Evolutionary conservation across 179 eudicot genomes (phyloP), one percentile per base, ranked within the genome.

Genomic region (Actinidia polygama): DNA sequence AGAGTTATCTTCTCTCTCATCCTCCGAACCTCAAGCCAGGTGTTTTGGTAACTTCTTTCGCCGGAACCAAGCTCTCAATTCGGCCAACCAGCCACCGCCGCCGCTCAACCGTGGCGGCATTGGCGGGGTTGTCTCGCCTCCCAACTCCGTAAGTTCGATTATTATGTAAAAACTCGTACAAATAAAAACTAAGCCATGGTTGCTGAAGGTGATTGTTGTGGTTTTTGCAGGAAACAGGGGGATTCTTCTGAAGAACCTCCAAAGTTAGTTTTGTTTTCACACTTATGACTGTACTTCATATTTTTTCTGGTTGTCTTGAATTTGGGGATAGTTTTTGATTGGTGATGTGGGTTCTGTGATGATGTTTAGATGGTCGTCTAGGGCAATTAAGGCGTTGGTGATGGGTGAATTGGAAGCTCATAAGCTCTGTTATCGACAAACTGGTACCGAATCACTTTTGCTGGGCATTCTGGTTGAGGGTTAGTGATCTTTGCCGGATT

Each of bases 401-500:
- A 87, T 95, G 98, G 94, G 84, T 6, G 93, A 92, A 79, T 81
- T 95, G 87, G 98, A 96, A 86, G 97, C 99, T 24, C 87, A 95
- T 90, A 96, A 96, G 93, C 91, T 96, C 73, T 92, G 89, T 82
- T 91, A 90, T 82, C 87, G 91, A 14, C 84, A 86, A 40, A 92
- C 94, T 40, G 99, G 99, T 77, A 92, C 97, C 61, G 98, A 95
- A 88, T 89, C 94, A 73, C 84, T 96, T 80, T 91, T 96, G 44
- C 90, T 91, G 97, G 98, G 98, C 61, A 90, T 96, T 62, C 87
- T 96, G 88, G 86, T 93, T 50, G 98, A 95, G 88, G 98, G 98
- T 95, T 69, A 78, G 93, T 89, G 53, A 71, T 75, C 79, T 30
- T n/a, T n/a, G n/a, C n/a, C n/a, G n/a, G n/a, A n/a, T n/a, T n/a